Evolutionary conservation across 768 basidiomycete species (phyloP).

Genomic region (Tulasnella sp.): DNA sequence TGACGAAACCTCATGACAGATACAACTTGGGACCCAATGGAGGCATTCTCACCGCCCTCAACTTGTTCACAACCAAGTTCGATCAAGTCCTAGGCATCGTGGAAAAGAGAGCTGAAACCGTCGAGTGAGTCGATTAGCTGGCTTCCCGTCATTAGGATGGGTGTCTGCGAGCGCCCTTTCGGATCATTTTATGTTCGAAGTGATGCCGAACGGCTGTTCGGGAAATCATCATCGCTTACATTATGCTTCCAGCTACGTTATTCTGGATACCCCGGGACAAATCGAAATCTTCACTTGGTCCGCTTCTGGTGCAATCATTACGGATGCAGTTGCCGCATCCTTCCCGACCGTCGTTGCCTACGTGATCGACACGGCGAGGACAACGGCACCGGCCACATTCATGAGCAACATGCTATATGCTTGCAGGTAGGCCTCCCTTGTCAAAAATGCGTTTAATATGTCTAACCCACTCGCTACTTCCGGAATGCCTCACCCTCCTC

Average conservation of each 20-base stretch:
- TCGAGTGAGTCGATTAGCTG: slow-evolving; percentile 68
- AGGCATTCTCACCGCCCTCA: slow-evolving; percentile 94
- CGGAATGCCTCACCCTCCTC: slow-evolving; percentile 3
- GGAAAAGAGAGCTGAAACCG: slow-evolving; percentile 84
- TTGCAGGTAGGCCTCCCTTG: slow-evolving; percentile 68
- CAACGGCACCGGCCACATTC: slow-evolving; percentile 93
- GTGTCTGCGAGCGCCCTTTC: background rate
- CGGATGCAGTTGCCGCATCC: slow-evolving; percentile 91
- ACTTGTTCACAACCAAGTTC: slow-evolving; percentile 98
- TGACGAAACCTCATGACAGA: slow-evolving; percentile 51
- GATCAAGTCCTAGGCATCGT: slow-evolving; percentile 92
- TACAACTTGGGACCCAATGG: slow-evolving; percentile 99
- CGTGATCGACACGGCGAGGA: slow-evolving; percentile 95
- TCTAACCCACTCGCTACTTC: slow-evolving; percentile 12
- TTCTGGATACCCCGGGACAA: slow-evolving; percentile 97
- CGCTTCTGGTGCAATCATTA: slow-evolving; percentile 97
- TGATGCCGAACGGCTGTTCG: slow-evolving; percentile 15
- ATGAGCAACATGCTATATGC: slow-evolving; percentile 99
- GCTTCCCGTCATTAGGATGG: background rate
- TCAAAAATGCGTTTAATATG: background rate
- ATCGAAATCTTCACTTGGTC: slow-evolving; percentile 99
- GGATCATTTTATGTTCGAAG: background rate
- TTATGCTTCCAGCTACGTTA: slow-evolving; percentile 68
- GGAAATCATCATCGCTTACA: background rate
- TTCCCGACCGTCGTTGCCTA: slow-evolving; percentile 96